Conservation (phyloP, 495 filamentous ascomycete genomes). For the Aspergillus haitiensis region DNA sequence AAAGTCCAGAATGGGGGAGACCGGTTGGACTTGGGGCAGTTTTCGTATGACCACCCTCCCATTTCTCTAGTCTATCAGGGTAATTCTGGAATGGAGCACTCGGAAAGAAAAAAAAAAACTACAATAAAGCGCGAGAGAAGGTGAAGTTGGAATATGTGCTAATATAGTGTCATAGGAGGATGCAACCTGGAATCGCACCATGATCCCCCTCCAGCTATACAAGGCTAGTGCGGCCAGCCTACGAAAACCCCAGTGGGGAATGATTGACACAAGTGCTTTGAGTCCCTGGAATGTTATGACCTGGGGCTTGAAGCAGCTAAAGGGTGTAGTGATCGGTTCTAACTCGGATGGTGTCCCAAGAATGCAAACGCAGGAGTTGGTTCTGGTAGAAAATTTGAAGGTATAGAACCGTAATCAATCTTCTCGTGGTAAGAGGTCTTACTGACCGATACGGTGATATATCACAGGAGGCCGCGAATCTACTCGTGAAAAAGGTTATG, state of each 20-base stretch:
- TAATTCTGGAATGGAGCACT: background rate
- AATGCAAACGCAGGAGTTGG: conserved; percentile 46
- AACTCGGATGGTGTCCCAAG: conserved; percentile 32
- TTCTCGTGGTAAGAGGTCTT: background rate
- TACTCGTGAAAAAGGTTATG: conserved; percentile 46
- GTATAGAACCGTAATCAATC: conserved; percentile 26
- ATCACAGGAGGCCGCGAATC: conserved; percentile 46
- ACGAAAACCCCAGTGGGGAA: conserved; percentile 50
- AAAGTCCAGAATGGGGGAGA: conserved; percentile 74
- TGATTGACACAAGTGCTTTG: conserved; percentile 50
- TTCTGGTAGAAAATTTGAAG: conserved; percentile 55
- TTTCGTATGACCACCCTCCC: conserved; percentile 49
- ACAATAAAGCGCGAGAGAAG: background rate
- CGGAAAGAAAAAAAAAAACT: no score
- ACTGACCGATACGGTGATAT: background rate
- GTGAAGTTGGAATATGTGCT: background rate
- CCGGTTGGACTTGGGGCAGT: conserved; percentile 82
- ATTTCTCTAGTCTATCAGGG: background rate
- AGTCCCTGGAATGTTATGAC: conserved; percentile 63
- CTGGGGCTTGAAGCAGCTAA: conserved; percentile 75
- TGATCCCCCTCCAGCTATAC: conserved; percentile 63
- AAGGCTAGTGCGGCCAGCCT: conserved; percentile 61
- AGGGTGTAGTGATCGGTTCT: conserved; percentile 54
- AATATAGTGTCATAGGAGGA: conserved; percentile 52
- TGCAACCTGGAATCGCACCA: conserved; percentile 62